These are phyloP conservation scores for Phytophthora sp. DNA, from an alignment of 352 stramenopile species.

Conservation along the genomic window DNA sequence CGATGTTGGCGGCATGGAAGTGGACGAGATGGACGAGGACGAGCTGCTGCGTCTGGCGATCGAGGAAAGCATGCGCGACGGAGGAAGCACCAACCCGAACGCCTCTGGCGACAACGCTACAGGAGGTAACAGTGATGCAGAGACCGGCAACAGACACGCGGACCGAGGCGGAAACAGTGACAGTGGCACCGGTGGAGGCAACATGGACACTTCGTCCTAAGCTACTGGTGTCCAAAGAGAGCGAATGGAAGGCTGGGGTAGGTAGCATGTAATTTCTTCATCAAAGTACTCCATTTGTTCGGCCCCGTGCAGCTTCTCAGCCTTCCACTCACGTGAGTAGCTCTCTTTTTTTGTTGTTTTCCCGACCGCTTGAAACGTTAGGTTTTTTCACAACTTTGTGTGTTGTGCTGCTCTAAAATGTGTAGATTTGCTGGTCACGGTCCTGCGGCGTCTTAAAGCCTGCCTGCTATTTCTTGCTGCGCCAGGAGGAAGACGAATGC, in stretches of 20 bases:
- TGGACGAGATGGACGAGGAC: conserved; percentile 89
- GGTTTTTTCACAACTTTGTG: conserved; percentile 25
- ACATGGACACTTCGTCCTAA: conserved; percentile 60
- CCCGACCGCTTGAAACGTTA: not conserved
- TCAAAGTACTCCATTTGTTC: conserved; percentile 41
- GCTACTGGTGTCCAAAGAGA: conserved; percentile 9
- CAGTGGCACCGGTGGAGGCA: conserved; percentile 45
- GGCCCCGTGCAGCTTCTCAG: conserved; percentile 19
- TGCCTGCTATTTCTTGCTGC: not conserved
- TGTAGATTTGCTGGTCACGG: conserved; percentile 31
- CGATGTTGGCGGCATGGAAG: conserved; percentile 81
- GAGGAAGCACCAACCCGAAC: conserved; percentile 48
- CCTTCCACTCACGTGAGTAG: conserved; percentile 35
- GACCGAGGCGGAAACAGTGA: conserved; percentile 22
- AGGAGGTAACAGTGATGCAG: conserved; percentile 57
- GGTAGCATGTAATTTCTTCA: conserved; percentile 48
- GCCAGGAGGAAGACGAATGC: not conserved
- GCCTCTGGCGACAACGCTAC: conserved; percentile 17
- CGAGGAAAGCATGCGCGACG: conserved; percentile 89
- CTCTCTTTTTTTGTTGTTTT: conserved; percentile 2
- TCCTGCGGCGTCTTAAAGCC: conserved; percentile 8
- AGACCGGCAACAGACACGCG: conserved; percentile 37
- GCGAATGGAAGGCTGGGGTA: conserved; percentile 38
- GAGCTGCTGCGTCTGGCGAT: conserved; percentile 86
- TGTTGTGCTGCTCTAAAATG: conserved; percentile 19